Evolutionary conservation across 306 rosid species (phyloP), one percentile per base, ranked within the genome.

Genomic region (Parietaria judaica): DNA sequence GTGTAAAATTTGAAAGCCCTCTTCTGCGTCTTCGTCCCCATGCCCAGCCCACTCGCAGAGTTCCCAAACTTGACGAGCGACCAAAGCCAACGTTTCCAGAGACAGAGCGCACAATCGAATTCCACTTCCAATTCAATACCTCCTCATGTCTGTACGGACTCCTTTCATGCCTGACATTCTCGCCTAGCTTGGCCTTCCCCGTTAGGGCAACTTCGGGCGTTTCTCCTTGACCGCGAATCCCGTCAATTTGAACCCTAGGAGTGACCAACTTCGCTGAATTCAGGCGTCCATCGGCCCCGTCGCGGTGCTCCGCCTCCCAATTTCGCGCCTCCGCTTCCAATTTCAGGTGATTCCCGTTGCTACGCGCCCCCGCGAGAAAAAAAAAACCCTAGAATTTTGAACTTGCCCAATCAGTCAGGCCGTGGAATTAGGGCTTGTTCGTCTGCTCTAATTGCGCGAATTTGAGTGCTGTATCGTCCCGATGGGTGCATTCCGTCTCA

Each of bases 21-120:
- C 74, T 72, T 76, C 69, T 61, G 77, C 79, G 8, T 84, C 89
- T 70, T 85, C 95, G 58, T 85, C 85, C 68, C 55, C 86, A 66
- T 83, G 87, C 70, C 81, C 95, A 91, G 96, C 96, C 96, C 96
- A 88, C 80, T 72, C 74, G 74, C 95, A 85, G 95, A 84, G 95
- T 55, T 58, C 73, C 67, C 67, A 75, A 56, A 74, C 75, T 61
- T 45, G 56, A 60, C 65, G 56, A 49, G 35, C 44, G 49, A 75
- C 75, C 74, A 75, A 43, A 72, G 76, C 67, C 75, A 66, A 54
- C 45, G 7, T 41, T 5, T 41, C 45, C 7, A 41, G 45, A 41
- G 45, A 41, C 45, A 41, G 45, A 41, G 53, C 65, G 57, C 61
- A 44, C 54, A 69, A 41, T 62, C 60, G 66, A 56, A 31, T 35